Base-by-base conservation (phyloP, 331 rosid genomes). In the Rosa hybrid region DNA sequence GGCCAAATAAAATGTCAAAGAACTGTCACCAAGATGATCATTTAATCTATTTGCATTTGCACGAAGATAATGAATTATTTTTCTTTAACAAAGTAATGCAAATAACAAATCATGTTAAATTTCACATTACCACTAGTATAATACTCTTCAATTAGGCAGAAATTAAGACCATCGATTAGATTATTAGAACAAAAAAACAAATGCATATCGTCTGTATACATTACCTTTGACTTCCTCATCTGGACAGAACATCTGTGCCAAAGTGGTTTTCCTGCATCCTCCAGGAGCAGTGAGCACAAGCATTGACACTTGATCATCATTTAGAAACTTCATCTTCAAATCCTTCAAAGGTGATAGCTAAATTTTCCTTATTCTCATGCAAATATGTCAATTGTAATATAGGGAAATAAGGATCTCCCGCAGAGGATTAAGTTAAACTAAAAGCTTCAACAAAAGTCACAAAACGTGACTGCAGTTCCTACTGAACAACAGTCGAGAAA, bases 251-350 rank as follows among this genome's bases (percentile, higher is more conserved):
- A 42, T 48, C 34, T 44, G 34, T 12, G 78, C 83, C 64, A 80
- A 54, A 17, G 83, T 80, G 51, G 88, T 84, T 80, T 87, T 90
- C 44, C 92, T 91, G 0, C 88, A 84, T 42, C 94, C 94, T n/a
- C 86, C 94, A 74, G 84, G 87, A 81, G 89, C 94, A 53, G 86
- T 89, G 77, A 90, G 77, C 14, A 81, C 86, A 59, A 74, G 46
- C 6, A 84, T 53, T 2, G 64, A 60, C 0, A 54, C 83, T 76
- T 77, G 89, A 68, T 60, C 34, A 21, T 63, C 68, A 25, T 59
- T 84, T 8, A 84, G 77, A 71, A 90, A 68, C 62, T 80, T 72
- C 27, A 41, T 12, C 87, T 76, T 92, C 84, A 92, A 62, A 18
- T 65, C 65, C n/a, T 8, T 39, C 23, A 77, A n/a, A 63, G n/a